Conservation (phyloP, 176 grass and related monocot species). For the Luzula sylvatica region DNA sequence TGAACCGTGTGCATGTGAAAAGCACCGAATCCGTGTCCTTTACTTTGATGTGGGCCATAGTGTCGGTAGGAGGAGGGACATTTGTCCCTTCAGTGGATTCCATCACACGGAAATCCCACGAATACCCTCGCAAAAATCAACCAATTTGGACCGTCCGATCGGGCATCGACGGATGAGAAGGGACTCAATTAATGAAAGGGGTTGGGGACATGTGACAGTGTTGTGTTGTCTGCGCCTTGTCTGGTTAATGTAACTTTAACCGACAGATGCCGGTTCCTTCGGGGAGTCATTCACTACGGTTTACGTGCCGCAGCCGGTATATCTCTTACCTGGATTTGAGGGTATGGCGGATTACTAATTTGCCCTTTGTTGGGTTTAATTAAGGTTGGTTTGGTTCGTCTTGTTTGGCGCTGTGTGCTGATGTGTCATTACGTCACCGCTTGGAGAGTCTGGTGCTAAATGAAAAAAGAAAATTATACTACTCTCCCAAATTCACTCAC, state of each 20-base stretch:
- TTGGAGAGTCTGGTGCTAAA: no score
- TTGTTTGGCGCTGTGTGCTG: not conserved
- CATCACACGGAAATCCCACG: not conserved
- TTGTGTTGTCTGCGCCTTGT: slow-evolving; percentile 46
- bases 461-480: no score
- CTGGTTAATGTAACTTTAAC: slow-evolving; percentile 3
- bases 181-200: not conserved
- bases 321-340: slow-evolving; percentile 5
- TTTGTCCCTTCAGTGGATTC: slow-evolving; percentile 13
- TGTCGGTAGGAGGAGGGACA: slow-evolving; percentile 45
- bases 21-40: slow-evolving; percentile 13
- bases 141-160: slow-evolving; percentile 17
- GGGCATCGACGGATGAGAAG: not conserved
- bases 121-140: not conserved
- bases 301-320: slow-evolving; percentile 18
- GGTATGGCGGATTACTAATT: not conserved
- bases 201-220: slow-evolving; percentile 30
- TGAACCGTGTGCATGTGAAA: not conserved
- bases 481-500: no score
- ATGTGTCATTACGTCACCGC: not conserved
- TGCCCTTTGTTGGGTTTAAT: not conserved
- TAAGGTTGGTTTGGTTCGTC: not conserved
- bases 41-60: slow-evolving; percentile 15
- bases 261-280: slow-evolving; percentile 17
- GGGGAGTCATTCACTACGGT: not conserved